These are phyloP conservation scores for Thraustotheca clavata DNA, from an alignment of 352 stramenopile genomes.

Conservation along the genomic window DNA sequence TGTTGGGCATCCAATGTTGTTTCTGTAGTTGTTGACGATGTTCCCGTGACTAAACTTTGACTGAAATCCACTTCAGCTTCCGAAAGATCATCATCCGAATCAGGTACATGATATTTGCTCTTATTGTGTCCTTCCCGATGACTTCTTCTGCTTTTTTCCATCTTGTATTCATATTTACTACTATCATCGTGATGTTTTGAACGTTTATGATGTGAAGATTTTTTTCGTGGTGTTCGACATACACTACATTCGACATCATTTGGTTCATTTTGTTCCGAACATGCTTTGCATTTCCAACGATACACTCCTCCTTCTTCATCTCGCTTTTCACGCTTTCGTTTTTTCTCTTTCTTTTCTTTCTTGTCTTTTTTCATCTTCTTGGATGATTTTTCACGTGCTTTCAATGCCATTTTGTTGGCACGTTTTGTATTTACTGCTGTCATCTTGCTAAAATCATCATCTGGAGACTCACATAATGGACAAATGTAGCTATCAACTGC, in stretches of 20 bases:
- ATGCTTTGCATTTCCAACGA: conserved; percentile 18
- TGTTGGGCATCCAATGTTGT: neutral
- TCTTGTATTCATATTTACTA: neutral
- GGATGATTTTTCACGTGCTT: conserved; percentile 8
- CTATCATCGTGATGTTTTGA: conserved; percentile 16
- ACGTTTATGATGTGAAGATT: conserved; percentile 27
- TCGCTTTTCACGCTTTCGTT: conserved; percentile 17
- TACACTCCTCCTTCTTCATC: conserved; percentile 6
- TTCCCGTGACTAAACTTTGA: neutral
- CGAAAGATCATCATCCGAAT: conserved; percentile 63
- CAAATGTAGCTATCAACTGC: conserved; percentile 79
- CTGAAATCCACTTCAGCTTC: conserved; percentile 29
- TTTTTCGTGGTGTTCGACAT: conserved; percentile 12
- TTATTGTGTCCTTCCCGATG: conserved; percentile 56
- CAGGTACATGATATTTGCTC: conserved; percentile 65
- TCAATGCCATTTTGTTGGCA: conserved; percentile 39
- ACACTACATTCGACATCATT: neutral
- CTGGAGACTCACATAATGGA: conserved; percentile 60
- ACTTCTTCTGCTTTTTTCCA: conserved; percentile 37
- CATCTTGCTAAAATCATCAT: conserved; percentile 53
- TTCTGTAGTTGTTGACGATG: neutral
- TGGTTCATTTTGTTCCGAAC: conserved; percentile 9
- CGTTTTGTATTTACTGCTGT: conserved; percentile 66
- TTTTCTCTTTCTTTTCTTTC: conserved; percentile 13
- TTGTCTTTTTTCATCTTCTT: neutral